Base-by-base conservation (phyloP, 768 basidiomycete species). In the Tylopilus rubrobrunneus region DNA sequence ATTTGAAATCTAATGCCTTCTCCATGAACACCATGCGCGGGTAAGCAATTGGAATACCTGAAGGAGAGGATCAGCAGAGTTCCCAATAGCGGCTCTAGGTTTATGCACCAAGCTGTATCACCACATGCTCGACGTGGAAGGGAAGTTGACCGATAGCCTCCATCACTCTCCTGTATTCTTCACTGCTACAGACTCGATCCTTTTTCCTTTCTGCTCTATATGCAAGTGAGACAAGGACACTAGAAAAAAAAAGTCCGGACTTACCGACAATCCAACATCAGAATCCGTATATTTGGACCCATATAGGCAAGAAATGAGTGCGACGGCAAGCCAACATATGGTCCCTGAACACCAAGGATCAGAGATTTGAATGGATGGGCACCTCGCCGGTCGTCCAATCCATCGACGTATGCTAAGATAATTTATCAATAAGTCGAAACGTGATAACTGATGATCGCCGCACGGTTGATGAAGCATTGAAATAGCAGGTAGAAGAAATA, bases 401-500 rank as follows among this genome's bases (percentile, higher is more conserved):
- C 93, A 64, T 98, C 96, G 19, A 89, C 51, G 1, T 59, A 48
- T 56, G 64, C 65, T 67, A 51, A 7, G 31, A 25, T 28, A 25
- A 28, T 11, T 31, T 27, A 45, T 54, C 33, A 53, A 43, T 40
- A 45, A 54, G 12, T 6, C 25, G 5, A 5, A 46, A 15, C 41
- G 28, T 45, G 27, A 55, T n/a, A 19, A 48, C n/a, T 39, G 52
- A 43, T 19, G 21, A 53, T 48, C 28, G 14, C 48, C 80, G 49
- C 61, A 89, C 89, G 81, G 57, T 87, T 86, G 61, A 89, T 83
- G 68, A 95, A 95, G 60, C 89, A 91, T 61, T 99, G 96, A 76
- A 99, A 98, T 1, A 99, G 76, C 21, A 96, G 76, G 73, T 85
- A 99, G 76, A 85, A 95, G 69, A 95, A 95, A 72, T 94, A 97